Evolutionary conservation across 1,284 basidiomycete species (phyloP), one percentile per base, ranked within the genome.

Genomic region (Acaromyces ingoldii): DNA sequence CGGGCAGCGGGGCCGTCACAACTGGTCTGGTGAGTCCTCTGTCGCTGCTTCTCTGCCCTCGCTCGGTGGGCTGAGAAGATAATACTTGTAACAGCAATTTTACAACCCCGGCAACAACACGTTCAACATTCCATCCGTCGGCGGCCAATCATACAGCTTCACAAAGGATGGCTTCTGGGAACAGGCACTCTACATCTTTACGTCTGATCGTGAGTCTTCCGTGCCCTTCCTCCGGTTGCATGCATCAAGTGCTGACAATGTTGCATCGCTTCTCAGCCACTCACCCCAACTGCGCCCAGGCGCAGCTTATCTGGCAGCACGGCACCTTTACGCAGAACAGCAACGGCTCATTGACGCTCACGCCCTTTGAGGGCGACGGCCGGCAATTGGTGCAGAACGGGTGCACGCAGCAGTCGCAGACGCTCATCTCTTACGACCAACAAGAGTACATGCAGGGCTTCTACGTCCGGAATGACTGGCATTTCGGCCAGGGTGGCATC

Each of bases 261-360:
- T n/a, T n/a, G n/a, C n/a, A n/a, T n/a, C n/a, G n/a, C n/a, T n/a
- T n/a, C n/a, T 5, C 31, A 28, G 33, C 44, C n/a, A n/a, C 53
- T 10, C 60, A 65, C 28, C 73, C 70, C 3, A 55, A 63, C 17
- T 76, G 74, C 55, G 65, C 67, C 22, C 59, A 56, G 29, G 59
- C 59, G 6, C 60, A 69, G 37, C 60, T 76, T 21, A 57, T 74
- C 40, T 76, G 70, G 70, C 74, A 76, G 53, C 74, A 76, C 49
- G 74, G 74, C 36, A 49, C 34, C 17, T 51, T 15, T 19, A 53
- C 57, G 3, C 54, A 72, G 11, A 58, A 65, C 55, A 2, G 42
- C 24, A 70, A 74, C 45, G 62, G 62, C 15, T 49, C 50, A 1
- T 42, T 70, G 13, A 53, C 50, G 1, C 57, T 66, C 33, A 54